A percentile compares a stretch with the other conserved stretches of the same genome.
These are phyloP conservation scores for Candida ficus DNA, from an alignment of 805 yeast genomes.

Conservation along the genomic window DNA sequence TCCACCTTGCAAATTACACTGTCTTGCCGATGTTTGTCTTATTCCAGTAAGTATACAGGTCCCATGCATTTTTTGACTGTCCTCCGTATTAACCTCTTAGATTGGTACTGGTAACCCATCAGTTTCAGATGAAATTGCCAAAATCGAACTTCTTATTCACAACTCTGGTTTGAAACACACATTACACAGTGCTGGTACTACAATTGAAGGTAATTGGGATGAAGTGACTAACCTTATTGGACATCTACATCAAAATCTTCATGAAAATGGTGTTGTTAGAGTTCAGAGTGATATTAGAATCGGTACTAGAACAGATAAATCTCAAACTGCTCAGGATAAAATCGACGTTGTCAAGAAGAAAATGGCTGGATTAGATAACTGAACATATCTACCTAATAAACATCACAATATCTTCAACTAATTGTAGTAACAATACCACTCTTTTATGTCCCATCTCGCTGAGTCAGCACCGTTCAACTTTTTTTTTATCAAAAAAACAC, in stretches of 20 bases:
- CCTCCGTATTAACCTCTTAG: constrained; percentile 25
- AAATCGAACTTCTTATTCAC: constrained; percentile 59
- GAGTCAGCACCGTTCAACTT: background rate
- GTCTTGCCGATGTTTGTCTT: constrained; percentile 82
- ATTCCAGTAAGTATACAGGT: constrained; percentile 56
- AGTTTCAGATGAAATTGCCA: constrained; percentile 75
- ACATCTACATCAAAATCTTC: constrained; percentile 66
- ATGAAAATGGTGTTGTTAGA: constrained; percentile 66
- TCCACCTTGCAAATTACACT: constrained; percentile 42
- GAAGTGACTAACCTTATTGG: constrained; percentile 81
- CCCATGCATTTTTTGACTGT: background rate
- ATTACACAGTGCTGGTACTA: constrained; percentile 89
- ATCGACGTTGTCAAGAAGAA: constrained; percentile 59
- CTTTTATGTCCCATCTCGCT: background rate
- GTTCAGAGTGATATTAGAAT: constrained; percentile 83
- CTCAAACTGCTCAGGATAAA: constrained; percentile 68
- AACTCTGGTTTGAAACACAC: constrained; percentile 59
- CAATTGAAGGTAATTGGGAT: constrained; percentile 89
- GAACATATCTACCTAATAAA: background rate
- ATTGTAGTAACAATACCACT: too few relatives aligned
- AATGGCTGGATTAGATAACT: constrained; percentile 21
- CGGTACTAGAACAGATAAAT: constrained; percentile 78
- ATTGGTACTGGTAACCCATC: constrained; percentile 78
- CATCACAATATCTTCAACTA: too few relatives aligned
- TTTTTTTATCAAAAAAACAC: constrained; percentile 1